Base-by-base conservation (phyloP, 2,329 filamentous ascomycete species). In the Scedosporium apiospermum region DNA sequence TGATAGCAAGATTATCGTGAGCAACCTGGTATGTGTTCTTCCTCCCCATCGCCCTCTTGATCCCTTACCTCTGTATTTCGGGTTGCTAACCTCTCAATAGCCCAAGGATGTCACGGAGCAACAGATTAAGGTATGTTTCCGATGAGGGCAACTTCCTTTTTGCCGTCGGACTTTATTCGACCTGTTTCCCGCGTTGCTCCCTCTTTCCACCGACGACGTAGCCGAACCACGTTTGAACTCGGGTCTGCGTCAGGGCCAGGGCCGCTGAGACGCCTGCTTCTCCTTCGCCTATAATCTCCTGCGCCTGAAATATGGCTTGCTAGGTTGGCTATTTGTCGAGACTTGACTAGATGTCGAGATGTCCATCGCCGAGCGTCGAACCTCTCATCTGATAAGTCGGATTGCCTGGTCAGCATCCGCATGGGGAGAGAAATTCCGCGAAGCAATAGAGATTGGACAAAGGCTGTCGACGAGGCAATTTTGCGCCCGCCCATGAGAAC, bases 41-140 rank as follows among this genome's bases (percentile, higher is more conserved):
- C 18, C 14, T 42, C 30, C 6, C 30, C 30, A 3, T 9, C 30
- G 6, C 30, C 7, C 7, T 34, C 30, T 34, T 34, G 30, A 27
- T 21, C 3, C 46, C 58, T 2, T 38, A 10, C 46, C 4, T 38
- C 23, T 46, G 10, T 9, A 21, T 10, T 51, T 38, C 14, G 14
- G 21, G 57, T 65, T 57, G 58, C 83, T 89, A 80, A 89, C 76
- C 30, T 60, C 27, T 7, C 18, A 63, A 41, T 69, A 98, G 91
- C 95, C 95, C 76, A 88, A 88, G 82, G 95, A 99, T 87, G 92
- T 99, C 78, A 91, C 87, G 80, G 93, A 98, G 85, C 82, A 81
- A 81, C 91, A 96, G 88, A 96, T 99, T 82, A 98, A 99, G 95
- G 95, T 99, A 99, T 96, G 95, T 99, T 92, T 89, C 92, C 87